Percentiles rank a stretch among this genome's conserved stretches.
Evolutionary conservation across 2,329 filamentous ascomycete genomes (phyloP).

Genomic region (Neoarthrinium moseri): DNA sequence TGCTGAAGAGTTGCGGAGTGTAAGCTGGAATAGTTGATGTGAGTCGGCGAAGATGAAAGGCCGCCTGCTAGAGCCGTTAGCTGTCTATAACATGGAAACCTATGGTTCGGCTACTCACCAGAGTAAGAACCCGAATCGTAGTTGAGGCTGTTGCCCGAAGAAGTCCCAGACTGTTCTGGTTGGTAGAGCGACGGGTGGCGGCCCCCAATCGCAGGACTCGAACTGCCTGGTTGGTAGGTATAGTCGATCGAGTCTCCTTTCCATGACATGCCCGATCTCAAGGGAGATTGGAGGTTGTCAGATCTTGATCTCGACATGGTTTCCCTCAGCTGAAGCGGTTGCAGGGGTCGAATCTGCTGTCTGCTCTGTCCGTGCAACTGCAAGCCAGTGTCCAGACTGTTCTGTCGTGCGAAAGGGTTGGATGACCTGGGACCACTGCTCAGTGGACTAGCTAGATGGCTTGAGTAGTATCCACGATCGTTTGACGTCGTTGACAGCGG

Average conservation of each 20-base stretch:
- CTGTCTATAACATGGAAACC: background rate
- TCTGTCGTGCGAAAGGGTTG: constrained; percentile 52
- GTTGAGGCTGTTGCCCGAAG: constrained; percentile 38
- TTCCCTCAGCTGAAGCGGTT: constrained; percentile 59
- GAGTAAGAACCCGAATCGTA: constrained; percentile 54
- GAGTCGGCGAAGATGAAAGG: constrained; percentile 45
- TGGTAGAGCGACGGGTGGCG: constrained; percentile 51
- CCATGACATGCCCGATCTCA: constrained; percentile 62
- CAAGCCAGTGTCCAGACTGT: constrained; percentile 42
- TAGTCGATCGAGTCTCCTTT: constrained; percentile 61
- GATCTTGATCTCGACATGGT: constrained; percentile 56
- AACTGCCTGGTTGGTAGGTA: constrained; percentile 45
- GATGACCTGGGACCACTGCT: constrained; percentile 47
- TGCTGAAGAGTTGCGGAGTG: constrained; percentile 39
- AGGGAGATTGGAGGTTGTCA: constrained; percentile 57
- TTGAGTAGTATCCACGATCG: constrained; percentile 54
- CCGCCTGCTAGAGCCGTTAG: constrained; percentile 35
- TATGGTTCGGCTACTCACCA: constrained; percentile 36
- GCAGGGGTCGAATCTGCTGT: constrained; percentile 50
- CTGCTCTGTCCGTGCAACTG: constrained; percentile 43
- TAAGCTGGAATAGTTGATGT: constrained; percentile 48
- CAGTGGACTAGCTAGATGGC: constrained; percentile 46
- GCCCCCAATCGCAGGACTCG: constrained; percentile 45
- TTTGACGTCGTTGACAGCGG: constrained; percentile 54
- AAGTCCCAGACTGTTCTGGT: constrained; percentile 43